Evolutionary conservation across 2,329 filamentous ascomycete genomes (phyloP).

Genomic region (Aspergillus luchuensis): DNA sequence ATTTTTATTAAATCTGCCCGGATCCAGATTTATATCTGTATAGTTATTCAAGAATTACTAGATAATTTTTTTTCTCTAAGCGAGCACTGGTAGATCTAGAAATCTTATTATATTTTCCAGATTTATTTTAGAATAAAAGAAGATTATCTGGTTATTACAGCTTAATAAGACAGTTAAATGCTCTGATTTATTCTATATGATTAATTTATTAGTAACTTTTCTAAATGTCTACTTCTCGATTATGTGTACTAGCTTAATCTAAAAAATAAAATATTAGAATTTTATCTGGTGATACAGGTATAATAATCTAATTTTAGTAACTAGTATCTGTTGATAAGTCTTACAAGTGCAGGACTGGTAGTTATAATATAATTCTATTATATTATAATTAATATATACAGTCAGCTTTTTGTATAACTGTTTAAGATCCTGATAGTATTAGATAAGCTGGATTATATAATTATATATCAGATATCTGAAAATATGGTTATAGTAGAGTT

Average conservation of each 20-base stretch:
- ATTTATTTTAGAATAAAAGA: constrained; percentile 23
- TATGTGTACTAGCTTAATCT: constrained; percentile 53
- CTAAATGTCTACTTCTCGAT: constrained; percentile 39
- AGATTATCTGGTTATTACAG: constrained; percentile 22
- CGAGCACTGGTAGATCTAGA: neutral
- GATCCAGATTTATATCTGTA: constrained; percentile 39
- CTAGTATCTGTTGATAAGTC: constrained; percentile 33
- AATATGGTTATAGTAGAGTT: constrained; percentile 40
- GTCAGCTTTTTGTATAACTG: constrained; percentile 37
- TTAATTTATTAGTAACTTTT: constrained; percentile 31
- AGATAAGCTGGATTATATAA: constrained; percentile 38
- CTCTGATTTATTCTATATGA: constrained; percentile 33
- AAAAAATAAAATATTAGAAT: constrained; percentile 29
- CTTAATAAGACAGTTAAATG: constrained; percentile 3
- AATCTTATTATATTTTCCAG: constrained; percentile 16
- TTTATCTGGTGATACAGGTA: constrained; percentile 26
- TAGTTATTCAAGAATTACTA: constrained; percentile 28
- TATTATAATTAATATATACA: constrained; percentile 39
- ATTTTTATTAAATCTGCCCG: constrained; percentile 35
- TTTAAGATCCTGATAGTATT: constrained; percentile 37
- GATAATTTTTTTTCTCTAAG: constrained; percentile 8
- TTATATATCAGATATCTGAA: constrained; percentile 30
- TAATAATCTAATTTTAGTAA: constrained; percentile 29
- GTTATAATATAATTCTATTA: constrained; percentile 6
- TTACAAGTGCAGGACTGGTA: neutral